Percentiles rank a stretch among this genome's conserved stretches.
Conservation (phyloP, 441 rosid species). For the Lepidium campestre region DNA sequence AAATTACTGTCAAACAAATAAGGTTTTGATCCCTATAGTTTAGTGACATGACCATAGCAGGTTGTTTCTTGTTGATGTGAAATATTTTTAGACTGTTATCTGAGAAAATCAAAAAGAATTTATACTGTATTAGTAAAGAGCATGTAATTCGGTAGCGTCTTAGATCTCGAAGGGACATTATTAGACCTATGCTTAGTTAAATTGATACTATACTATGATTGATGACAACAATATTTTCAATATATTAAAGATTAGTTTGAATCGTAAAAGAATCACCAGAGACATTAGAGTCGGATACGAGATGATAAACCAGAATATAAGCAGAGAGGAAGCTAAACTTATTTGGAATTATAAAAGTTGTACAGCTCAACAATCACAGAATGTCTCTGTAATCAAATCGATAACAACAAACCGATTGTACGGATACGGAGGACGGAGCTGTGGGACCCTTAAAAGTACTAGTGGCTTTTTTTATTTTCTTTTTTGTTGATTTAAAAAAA, state of each 20-base stretch:
- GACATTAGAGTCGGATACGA: too few species aligned
- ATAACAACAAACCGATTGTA: slow-evolving; percentile 2
- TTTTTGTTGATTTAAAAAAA: background rate
- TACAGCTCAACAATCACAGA: slow-evolving; percentile 6
- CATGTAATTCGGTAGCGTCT: background rate
- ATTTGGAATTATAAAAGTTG: background rate
- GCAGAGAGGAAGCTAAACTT: too few species aligned
- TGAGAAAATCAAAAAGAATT: too few species aligned
- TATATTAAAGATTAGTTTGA: background rate
- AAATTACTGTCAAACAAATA: background rate
- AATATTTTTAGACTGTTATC: background rate
- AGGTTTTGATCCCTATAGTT: background rate
- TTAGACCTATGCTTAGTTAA: background rate
- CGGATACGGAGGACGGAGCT: background rate
- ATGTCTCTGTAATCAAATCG: background rate
- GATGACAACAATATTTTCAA: background rate
- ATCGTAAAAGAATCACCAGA: too few species aligned
- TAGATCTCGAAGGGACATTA: background rate
- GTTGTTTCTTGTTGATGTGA: background rate
- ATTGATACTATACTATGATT: background rate
- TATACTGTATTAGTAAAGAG: too few species aligned
- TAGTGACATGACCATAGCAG: background rate
- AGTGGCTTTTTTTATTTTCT: background rate
- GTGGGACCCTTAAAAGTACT: background rate
- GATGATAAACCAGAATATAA: too few species aligned